These are phyloP conservation scores for Termitomyces titanicus DNA, from an alignment of 768 basidiomycete genomes.

Conservation along the genomic window DNA sequence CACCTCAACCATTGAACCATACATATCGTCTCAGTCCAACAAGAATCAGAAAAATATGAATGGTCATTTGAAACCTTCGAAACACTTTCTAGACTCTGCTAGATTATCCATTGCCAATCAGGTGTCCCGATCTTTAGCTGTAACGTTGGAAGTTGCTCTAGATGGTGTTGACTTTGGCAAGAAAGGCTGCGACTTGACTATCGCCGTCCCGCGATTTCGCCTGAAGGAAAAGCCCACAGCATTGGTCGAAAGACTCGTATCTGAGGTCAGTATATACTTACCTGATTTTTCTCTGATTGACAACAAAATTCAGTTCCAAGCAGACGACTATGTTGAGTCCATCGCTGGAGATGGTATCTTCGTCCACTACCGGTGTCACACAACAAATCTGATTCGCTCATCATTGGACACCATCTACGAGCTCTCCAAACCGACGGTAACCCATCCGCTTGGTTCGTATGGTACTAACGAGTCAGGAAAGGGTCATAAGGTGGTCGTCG, in stretches of 20 bases:
- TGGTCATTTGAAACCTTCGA: neutral
- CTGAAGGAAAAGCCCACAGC: conserved; percentile 6
- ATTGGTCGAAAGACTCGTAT: conserved; percentile 4
- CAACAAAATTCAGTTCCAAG: neutral
- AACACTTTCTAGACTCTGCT: neutral
- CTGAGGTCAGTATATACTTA: neutral
- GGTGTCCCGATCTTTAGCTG: conserved; percentile 1
- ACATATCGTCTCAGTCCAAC: too few relatives aligned
- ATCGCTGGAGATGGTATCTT: conserved; percentile 7
- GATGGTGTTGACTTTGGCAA: conserved; percentile 83
- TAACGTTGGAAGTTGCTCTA: conserved; percentile 11
- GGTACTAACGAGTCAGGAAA: conserved; percentile 72
- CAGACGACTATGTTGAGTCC: conserved; percentile 6
- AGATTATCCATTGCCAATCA: conserved; percentile 5
- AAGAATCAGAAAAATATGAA: too few relatives aligned
- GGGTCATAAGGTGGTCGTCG: conserved; percentile 81
- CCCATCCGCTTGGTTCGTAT: conserved; percentile 52
- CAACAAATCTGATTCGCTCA: conserved; percentile 3
- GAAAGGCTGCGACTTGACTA: conserved; percentile 87
- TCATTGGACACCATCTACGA: conserved; percentile 33
- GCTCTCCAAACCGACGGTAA: conserved; percentile 44
- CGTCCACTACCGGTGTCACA: conserved; percentile 7
- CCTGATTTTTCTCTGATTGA: neutral
- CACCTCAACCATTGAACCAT: too few relatives aligned
- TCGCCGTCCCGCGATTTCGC: conserved; percentile 64